These are phyloP conservation scores for Dothideomycetidae sp. DNA, from an alignment of 2,329 filamentous ascomycete genomes.

Conservation along the genomic window DNA sequence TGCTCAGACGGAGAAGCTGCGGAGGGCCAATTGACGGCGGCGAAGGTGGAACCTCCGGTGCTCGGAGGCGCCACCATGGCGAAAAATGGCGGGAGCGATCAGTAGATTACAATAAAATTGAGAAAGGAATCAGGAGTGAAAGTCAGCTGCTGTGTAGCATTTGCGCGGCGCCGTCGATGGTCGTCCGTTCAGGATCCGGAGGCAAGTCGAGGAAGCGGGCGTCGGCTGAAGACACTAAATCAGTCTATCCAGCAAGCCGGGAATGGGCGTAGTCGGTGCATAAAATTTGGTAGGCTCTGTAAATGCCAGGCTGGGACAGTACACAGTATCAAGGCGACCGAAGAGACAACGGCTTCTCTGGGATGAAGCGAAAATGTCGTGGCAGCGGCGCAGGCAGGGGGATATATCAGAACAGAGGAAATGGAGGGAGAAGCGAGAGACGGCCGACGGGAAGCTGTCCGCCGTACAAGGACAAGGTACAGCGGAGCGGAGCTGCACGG, in stretches of 20 bases:
- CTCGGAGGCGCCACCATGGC: constrained; percentile 7
- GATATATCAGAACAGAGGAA: neutral
- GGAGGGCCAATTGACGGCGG: constrained; percentile 10
- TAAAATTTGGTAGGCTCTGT: no score
- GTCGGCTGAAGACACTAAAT: no score
- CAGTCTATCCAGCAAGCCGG: neutral
- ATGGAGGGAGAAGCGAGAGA: neutral
- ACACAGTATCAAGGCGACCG: no score
- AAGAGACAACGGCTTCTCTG: neutral
- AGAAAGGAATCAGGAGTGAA: neutral
- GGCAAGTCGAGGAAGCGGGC: neutral
- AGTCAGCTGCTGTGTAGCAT: neutral
- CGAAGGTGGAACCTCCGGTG: constrained; percentile 7
- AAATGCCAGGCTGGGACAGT: neutral
- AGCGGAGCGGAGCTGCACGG: neutral
- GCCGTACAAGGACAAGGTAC: neutral
- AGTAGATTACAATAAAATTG: neutral
- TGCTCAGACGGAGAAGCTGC: constrained; percentile 5
- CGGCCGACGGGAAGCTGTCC: neutral
- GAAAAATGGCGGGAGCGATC: neutral
- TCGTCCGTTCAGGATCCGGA: no score
- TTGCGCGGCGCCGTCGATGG: neutral
- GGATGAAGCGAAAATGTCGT: neutral
- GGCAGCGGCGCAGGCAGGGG: neutral
- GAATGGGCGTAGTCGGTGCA: neutral